Evolutionary conservation across 2,329 filamentous ascomycete species (phyloP), one percentile per base, ranked within the genome.

Genomic region (Colletotrichum lini): DNA sequence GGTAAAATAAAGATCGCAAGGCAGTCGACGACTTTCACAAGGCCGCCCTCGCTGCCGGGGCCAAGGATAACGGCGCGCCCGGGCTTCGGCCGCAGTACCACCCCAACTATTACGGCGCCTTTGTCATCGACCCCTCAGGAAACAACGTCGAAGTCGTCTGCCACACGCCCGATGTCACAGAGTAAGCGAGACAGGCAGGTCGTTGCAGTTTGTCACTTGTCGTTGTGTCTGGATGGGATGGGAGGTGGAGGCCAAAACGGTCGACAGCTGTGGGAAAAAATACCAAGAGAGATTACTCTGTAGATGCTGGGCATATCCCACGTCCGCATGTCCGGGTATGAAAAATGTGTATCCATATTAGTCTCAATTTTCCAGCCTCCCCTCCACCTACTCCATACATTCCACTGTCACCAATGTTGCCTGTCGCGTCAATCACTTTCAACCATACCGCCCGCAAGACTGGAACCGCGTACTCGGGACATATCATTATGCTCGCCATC

Each of bases 121-220:
- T 85, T 78, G 80, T 88, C 7, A 75, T 82, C 50, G 86, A 88
- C 74, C 85, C 86, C 1, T 77, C 80, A 4, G 86, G 87, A 0
- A 88, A 88, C 74, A 89, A 89, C 73, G 82, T 88, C 54, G 87
- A 89, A 77, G 82, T 81, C 62, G 80, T 86, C 13, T 80, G 78
- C 54, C 73, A 73, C 60, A 64, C 47, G 52, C 71, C 73, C 1
- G 70, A 72, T 42, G 69, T 60, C 8, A 49, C 53, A 0, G 53
- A 68, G 58, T 68, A 69, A 21, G 18, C 30, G 12, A 13, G n/a
- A 16, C 38, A 6, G 8, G 38, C 3, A 21, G 2, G 35, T 38
- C 1, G 2, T 18, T 10, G 47, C 15, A 38, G 35, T 38, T 38
- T 18, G 4, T 6, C 45, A 23, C n/a, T 7, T 10, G 26, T 26